Evolutionary conservation across 192 early-diverging fungal genomes (phyloP).

Genomic region (Backusella tuberculispora): DNA sequence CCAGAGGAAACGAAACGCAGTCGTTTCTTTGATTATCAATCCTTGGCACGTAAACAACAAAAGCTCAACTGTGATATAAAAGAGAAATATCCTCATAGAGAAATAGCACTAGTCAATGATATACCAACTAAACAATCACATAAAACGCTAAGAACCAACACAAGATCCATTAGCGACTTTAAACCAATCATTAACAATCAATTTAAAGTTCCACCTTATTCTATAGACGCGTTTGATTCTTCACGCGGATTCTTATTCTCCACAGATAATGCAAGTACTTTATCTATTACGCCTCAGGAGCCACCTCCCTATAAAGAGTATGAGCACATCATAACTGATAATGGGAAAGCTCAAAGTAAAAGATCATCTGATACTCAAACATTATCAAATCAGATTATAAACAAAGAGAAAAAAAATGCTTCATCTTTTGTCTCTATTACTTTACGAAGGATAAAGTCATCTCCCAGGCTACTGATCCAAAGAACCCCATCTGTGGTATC

Average conservation of each 20-base stretch:
- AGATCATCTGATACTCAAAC: neutral
- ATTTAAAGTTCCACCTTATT: conserved; percentile 5
- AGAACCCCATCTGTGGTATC: neutral
- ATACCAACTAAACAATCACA: neutral
- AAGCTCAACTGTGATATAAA: neutral
- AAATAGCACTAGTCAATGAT: neutral
- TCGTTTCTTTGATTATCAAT: neutral
- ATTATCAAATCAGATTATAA: neutral
- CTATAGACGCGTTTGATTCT: conserved; percentile 11
- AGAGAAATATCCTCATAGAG: conserved; percentile 13
- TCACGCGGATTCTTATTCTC: neutral
- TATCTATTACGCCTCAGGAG: conserved; percentile 10
- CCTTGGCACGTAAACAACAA: conserved; percentile 7
- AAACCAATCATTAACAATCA: neutral
- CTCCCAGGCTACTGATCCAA: conserved; percentile 3
- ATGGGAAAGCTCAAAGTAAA: neutral
- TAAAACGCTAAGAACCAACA: neutral
- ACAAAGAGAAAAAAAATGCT: neutral
- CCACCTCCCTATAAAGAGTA: conserved; percentile 8
- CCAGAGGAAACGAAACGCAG: neutral
- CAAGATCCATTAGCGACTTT: neutral
- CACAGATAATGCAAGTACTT: neutral
- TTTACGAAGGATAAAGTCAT: conserved; percentile 1
- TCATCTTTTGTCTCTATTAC: neutral
- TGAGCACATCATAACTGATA: neutral